phyloP scores from a whole-genome alignment of 2,329 filamentous ascomycete species.

The Epichloe glyceriae region DNA sequence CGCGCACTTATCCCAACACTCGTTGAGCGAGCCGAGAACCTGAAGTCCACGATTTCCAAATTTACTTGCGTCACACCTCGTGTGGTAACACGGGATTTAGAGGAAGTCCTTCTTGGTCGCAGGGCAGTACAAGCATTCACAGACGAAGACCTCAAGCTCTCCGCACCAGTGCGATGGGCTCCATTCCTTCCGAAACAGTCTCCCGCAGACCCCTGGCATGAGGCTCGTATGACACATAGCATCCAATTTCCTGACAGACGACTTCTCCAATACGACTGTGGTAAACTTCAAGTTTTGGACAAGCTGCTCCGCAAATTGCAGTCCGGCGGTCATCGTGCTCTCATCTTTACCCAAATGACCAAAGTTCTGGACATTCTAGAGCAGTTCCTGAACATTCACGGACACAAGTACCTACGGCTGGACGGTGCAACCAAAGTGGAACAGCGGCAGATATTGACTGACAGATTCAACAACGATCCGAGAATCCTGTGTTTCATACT shows the following conservation, averaged over 20 bases:
- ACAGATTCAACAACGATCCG: conserved; percentile 90
- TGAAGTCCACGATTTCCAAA: conserved; percentile 68
- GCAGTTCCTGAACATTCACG: conserved; percentile 94
- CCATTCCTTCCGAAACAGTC: conserved; percentile 44
- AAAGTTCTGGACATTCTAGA: conserved; percentile 96
- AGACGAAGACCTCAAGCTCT: conserved; percentile 42
- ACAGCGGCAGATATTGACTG: conserved; percentile 85
- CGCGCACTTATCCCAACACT: conserved; percentile 60
- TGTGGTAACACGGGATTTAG: conserved; percentile 69
- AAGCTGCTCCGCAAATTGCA: conserved; percentile 76
- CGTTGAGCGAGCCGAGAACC: conserved; percentile 54
- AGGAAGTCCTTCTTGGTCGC: conserved; percentile 51
- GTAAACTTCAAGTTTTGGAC: conserved; percentile 85
- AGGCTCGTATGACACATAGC: conserved; percentile 79
- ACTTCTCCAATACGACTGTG: conserved; percentile 94
- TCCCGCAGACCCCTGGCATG: conserved; percentile 73
- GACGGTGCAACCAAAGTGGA: conserved; percentile 96
- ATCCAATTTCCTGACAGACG: conserved; percentile 96
- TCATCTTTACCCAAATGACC: conserved; percentile 99
- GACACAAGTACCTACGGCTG: conserved; percentile 88
- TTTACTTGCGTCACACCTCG: conserved; percentile 90
- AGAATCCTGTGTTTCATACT: conserved; percentile 92
- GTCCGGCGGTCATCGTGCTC: conserved; percentile 76
- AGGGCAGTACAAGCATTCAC: conserved; percentile 44
- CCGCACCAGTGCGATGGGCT: conserved; percentile 40